Conservation (phyloP, 495 filamentous ascomycete species). For the Aspergillus indologenus region DNA sequence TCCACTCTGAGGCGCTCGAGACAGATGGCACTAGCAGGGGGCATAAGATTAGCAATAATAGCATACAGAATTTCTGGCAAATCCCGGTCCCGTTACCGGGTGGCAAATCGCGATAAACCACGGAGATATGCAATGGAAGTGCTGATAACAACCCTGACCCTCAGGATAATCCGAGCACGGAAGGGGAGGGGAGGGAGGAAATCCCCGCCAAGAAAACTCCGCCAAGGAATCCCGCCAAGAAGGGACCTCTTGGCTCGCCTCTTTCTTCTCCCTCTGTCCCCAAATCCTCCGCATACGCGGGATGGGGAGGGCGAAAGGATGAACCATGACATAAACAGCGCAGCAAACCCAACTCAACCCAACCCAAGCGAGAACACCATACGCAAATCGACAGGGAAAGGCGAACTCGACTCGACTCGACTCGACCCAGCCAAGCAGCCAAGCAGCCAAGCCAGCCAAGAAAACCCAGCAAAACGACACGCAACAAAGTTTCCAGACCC, state of each 20-base stretch:
- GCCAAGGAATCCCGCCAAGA: slow-evolving; percentile 14
- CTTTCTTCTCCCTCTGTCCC: too few relatives aligned
- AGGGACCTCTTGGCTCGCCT: slow-evolving; percentile 18
- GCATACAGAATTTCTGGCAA: slow-evolving; percentile 2
- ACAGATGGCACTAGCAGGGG: slow-evolving; percentile 20
- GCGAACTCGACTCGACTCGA: too few relatives aligned
- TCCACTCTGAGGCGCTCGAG: slow-evolving; percentile 10
- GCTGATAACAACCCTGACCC: not conserved
- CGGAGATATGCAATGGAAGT: too few relatives aligned
- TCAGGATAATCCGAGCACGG: slow-evolving; percentile 7
- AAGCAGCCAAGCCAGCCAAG: not conserved
- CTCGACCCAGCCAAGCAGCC: too few relatives aligned
- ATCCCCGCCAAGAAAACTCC: not conserved
- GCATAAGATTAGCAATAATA: not conserved
- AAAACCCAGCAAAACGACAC: slow-evolving; percentile 21
- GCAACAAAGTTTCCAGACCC: slow-evolving; percentile 6
- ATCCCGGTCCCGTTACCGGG: too few relatives aligned
- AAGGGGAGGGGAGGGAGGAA: not conserved
- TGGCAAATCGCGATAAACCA: too few relatives aligned
- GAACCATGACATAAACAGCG: too few relatives aligned
- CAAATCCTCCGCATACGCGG: too few relatives aligned
- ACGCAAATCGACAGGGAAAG: too few relatives aligned
- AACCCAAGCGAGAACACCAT: too few relatives aligned
- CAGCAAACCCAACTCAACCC: too few relatives aligned
- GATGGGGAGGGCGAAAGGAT: too few relatives aligned